Evolutionary conservation across 2,329 filamentous ascomycete species (phyloP), one percentile per base, ranked within the genome.

Genomic region (Elsinoe fawcettii): DNA sequence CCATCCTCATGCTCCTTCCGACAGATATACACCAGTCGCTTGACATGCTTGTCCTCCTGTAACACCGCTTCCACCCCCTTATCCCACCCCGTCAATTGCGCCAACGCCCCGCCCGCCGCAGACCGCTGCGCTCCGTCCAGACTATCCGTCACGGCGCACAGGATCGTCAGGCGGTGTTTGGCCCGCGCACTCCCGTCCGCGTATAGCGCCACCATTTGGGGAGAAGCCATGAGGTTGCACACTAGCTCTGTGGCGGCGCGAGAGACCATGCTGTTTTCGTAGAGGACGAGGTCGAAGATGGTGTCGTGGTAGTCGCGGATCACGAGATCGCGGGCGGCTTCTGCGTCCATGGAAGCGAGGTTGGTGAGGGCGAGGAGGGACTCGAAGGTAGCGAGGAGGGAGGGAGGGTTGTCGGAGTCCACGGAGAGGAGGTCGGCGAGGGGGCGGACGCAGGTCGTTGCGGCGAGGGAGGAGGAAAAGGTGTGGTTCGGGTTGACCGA

Each of bases 351-450:
- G 0, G 89, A 95, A 0, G 92, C 93, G 6, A 99, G 81, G 65
- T 99, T 99, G 0, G 93, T 97, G 34, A 99, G 80, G 0, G 93
- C 92, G 70, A 97, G 86, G 7, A 99, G 80, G 0, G 87, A 80
- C 71, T 99, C 93, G 64, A 97, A 99, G 0, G 87, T 85, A 0
- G 93, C 90, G 0, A 99, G 80, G 12, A 97, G 81, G 69, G 96
- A 88, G 54, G 86, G 82, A 1, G 82, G 81, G 55, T 77, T 75
- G 58, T 75, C 73, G 22, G 67, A 72, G 3, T 83, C 80, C 53
- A 87, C 82, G 5, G 83, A 81, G 14, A 97, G 79, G 56, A 97
- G 86, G 18, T 82, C 83, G 5, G 87, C 73, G 1, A 99, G 80
- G 0, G 92, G 90, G 0, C 88, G 83, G 58, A 97, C 85, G n/a